A percentile compares a stretch with the other conserved stretches of the same genome.
phyloP scores from a whole-genome alignment of 1,284 basidiomycete genomes.

The Cryptococcus sp. region DNA sequence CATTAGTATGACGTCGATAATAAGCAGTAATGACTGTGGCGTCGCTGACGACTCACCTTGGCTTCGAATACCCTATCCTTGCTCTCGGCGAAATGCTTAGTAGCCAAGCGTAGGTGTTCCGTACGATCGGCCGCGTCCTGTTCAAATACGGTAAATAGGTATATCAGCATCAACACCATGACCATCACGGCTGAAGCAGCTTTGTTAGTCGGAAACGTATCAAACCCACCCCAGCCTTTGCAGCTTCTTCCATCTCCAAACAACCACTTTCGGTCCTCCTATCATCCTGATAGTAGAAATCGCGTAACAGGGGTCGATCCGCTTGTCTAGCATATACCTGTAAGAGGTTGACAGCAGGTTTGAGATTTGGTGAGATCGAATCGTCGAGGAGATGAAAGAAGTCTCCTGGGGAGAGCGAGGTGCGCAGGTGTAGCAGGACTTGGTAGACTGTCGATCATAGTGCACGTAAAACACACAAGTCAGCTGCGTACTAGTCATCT shows the following conservation, averaged over 20 bases:
- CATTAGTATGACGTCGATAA: neutral
- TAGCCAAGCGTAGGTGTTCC: slow-evolving; percentile 73
- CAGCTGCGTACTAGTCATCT: too few relatives aligned
- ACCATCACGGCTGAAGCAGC: neutral
- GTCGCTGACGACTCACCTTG: slow-evolving; percentile 61
- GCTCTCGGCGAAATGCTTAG: slow-evolving; percentile 92
- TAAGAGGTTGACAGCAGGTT: slow-evolving; percentile 72
- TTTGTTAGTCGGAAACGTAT: too few relatives aligned
- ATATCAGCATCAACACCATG: neutral
- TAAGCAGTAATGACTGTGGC: neutral
- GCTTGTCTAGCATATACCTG: slow-evolving; percentile 88
- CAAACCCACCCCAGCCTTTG: slow-evolving; percentile 60
- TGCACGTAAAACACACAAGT: neutral
- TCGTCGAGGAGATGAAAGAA: slow-evolving; percentile 96
- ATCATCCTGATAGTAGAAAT: slow-evolving; percentile 99
- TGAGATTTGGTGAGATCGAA: slow-evolving; percentile 67
- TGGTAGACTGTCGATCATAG: slow-evolving; percentile 70
- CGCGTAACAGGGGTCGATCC: slow-evolving; percentile 85
- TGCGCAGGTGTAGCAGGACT: slow-evolving; percentile 81
- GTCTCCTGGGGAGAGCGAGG: slow-evolving; percentile 78
- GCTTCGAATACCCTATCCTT: slow-evolving; percentile 87
- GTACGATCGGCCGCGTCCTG: slow-evolving; percentile 73
- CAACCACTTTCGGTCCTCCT: slow-evolving; percentile 87
- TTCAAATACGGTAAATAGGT: slow-evolving; percentile 1
- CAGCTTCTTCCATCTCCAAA: slow-evolving; percentile 79